phyloP scores from a whole-genome alignment of 768 basidiomycete genomes.

The Leucosporidium scottii region DNA sequence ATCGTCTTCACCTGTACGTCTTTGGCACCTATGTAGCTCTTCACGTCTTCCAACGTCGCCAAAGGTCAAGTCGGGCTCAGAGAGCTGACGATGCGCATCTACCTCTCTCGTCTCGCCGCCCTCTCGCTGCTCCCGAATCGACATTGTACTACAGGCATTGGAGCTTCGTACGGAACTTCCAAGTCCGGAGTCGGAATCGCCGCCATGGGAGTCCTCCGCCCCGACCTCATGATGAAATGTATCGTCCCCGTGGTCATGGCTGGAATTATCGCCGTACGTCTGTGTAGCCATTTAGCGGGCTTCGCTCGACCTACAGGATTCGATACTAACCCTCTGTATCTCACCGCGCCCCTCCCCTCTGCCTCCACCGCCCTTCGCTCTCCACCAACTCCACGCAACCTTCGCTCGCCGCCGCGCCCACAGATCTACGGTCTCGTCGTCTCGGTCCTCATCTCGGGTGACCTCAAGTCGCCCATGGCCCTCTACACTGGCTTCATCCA shows the following conservation, averaged over 20 bases:
- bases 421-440: slow-evolving; percentile 84
- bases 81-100: no score
- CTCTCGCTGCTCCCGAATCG: not conserved
- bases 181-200: slow-evolving; percentile 93
- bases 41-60: not conserved
- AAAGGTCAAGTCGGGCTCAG: not conserved
- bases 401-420: not conserved
- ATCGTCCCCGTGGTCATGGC: slow-evolving; percentile 98
- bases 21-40: not conserved
- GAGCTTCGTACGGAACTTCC: slow-evolving; percentile 70
- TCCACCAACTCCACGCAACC: not conserved
- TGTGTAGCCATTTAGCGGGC: slow-evolving; percentile 37
- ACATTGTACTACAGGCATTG: slow-evolving; percentile 33
- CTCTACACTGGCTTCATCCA: slow-evolving; percentile 90
- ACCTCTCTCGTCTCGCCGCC: not conserved
- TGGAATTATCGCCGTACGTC: slow-evolving; percentile 91
- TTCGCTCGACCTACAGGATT: not conserved
- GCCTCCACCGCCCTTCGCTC: not conserved
- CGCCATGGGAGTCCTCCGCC: slow-evolving; percentile 94
- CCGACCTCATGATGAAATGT: slow-evolving; percentile 96
- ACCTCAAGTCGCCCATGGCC: slow-evolving; percentile 67
- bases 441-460: slow-evolving; percentile 86
- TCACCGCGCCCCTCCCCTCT: not conserved
- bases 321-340: not conserved
- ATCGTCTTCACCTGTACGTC: slow-evolving; percentile 94